Base-by-base conservation (phyloP, 306 rosid genomes). In the Cucumis hystrix region DNA sequence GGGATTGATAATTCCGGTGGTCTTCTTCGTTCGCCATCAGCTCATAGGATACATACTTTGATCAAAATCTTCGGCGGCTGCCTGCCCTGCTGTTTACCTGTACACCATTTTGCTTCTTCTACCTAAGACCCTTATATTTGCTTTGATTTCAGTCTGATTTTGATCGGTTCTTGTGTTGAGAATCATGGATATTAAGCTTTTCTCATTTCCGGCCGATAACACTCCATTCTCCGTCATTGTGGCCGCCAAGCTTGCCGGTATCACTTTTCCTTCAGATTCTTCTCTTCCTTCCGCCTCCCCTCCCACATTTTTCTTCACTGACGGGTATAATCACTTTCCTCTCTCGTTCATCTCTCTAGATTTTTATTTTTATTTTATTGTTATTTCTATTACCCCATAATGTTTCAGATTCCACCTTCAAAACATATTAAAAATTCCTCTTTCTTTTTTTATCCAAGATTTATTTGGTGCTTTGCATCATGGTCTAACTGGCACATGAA, bases 211-310 rank as follows among this genome's bases (percentile, higher is more conserved):
- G 61, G 87, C 91, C 6, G 81, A 89, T 37, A 47, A 74, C 59
- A 96, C 97, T 17, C 97, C 98, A 13, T 80, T 92, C 25, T 73
- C 97, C 21, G 88, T 89, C 23, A 84, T 95, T 45, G 88, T 86
- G 54, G 96, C 97, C 9, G 86, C 92, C 18, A 95, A 86, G 82
- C 74, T 95, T 57, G 88, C 92, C 56, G 89, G 88, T 4, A 16
- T 90, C 33, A 55, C 90, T 40, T 81, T 78, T 9, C 78, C 88
- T 23, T 47, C 79, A 13, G 93, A 90, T 25, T 7, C 90, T 52
- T 89, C 96, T 23, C 87, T 81, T 12, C 49, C 91, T 68, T 68
- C 97, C 1, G 91, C 84, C 28, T 87, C 93, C 62, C 41, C 85
- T 70, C 91, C 95, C 6, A 25, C 81, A 6, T 82, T 89, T 41